Base-by-base conservation (phyloP, 2,329 filamentous ascomycete genomes). In the Zalaria sp. region DNA sequence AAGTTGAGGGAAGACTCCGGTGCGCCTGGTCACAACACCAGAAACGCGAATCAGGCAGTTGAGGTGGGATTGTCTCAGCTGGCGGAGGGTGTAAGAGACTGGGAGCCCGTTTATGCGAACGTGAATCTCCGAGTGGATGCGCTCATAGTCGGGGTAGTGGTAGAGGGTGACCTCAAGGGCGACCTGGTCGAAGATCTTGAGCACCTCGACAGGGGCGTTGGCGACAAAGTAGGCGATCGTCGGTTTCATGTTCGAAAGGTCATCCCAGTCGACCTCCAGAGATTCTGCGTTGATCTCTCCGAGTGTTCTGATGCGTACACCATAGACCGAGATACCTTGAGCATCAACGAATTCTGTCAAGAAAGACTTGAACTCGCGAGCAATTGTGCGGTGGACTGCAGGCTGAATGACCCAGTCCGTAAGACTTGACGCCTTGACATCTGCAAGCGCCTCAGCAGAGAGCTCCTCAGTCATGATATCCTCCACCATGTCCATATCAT, bases 211-310 rank as follows among this genome's bases (percentile, higher is more conserved):
- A 0, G 91, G 91, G 1, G 89, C 87, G 57, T 96, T 98, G 50
- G 89, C 89, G 27, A 98, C 68, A 67, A 95, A 98, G 62, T 93
- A 96, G 9, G 88, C 91, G 11, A 98, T 68, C 41, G 91, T 91
- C 26, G 91, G 91, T 63, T 95, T 96, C 46, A 84, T 84, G 35
- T 83, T 79, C 5, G 85, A 81, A 11, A 98, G 71, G 60, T 98
- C 88, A 49, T 89, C 83, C 60, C 94, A 98, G 2, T 88, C 95
- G 37, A 98, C 87, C 59, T 98, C 91, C 3, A 98, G 75, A 34
- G 89, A 87, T 64, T 96, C 93, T 38, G 88, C 86, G 60, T 98
- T 98, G 59, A 95, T 73, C 63, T 96, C 89, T 68, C 91, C 93
- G n/a, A 98, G 77, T 0, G 85, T 95, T 51, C 86, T 78, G 50